Base-by-base conservation (phyloP, 768 basidiomycete genomes). In the Cystobasidium tubakii region DNA sequence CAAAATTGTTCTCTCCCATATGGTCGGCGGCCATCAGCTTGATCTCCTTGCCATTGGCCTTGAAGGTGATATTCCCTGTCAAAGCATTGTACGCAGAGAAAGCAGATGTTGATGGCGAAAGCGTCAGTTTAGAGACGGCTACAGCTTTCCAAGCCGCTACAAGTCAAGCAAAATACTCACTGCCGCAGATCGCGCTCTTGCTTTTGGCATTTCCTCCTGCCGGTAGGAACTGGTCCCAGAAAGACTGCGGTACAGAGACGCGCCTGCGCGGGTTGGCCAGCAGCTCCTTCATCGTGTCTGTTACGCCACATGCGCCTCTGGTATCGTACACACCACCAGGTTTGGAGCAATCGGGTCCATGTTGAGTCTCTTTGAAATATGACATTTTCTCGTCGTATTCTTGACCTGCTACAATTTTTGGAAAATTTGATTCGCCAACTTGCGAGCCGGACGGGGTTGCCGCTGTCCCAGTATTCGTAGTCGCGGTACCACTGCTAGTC, bases 21-120 rank as follows among this genome's bases (percentile, higher is more conserved):
- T 50, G 46, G 21, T 50, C 46, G 7, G 46, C 46, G n/a, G 46
- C 46, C 46, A 50, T 50, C 3, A 50, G 46, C n/a, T 9, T 50
- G 46, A 50, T 50, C 21, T 50, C 46, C 46, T 50, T 50, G 21
- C 21, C 21, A 19, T 50, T 50, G 4, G 46, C 12, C n/a, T 50
- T 50, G 46, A 50, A 50, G 46, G 46, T 50, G 46, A 50, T 15
- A 50, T 17, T 50, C n/a, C 46, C 46, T 50, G 46, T 50, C n/a
- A 19, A n/a, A 19, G 7, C 46, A 21, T 17, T 19, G 46, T 3
- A 50, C n/a, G 46, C 46, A 17, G 46, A 9, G n/a, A 50, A 19
- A 50, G 9, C 7, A 17, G 46, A 50, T 9, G 3, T 50, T 3
- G 15, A 17, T 12, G 4, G 46, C 7, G 15, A 15, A 50, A n/a